These are phyloP conservation scores for Microsporum canis DNA, from an alignment of 2,329 filamentous ascomycete species.

Conservation along the genomic window DNA sequence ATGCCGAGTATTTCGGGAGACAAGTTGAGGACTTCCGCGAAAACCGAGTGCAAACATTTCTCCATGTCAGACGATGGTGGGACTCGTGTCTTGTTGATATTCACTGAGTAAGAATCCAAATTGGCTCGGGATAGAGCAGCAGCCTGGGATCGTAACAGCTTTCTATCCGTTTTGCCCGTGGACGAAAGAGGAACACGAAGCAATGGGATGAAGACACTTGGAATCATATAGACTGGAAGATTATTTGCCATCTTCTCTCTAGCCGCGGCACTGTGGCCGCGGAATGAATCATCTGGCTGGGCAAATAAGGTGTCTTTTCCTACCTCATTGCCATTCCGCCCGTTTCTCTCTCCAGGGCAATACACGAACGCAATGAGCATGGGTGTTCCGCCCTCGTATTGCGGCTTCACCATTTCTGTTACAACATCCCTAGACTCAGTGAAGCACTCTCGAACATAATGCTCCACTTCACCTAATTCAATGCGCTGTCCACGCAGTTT, in stretches of 20 bases:
- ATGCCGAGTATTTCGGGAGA: conserved; percentile 11
- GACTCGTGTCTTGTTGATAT: neutral
- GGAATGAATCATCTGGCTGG: neutral
- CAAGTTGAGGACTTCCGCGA: conserved; percentile 28
- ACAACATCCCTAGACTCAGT: conserved; percentile 4
- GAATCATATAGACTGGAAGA: conserved; percentile 6
- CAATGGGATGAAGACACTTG: conserved; percentile 5
- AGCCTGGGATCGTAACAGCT: conserved; percentile 19
- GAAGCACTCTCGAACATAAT: conserved; percentile 39
- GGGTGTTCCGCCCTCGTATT: conserved; percentile 1
- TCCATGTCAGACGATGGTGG: neutral
- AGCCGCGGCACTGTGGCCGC: neutral
- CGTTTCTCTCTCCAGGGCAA: neutral
- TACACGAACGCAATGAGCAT: conserved; percentile 6
- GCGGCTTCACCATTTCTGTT: conserved; percentile 6
- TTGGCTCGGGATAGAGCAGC: conserved; percentile 14
- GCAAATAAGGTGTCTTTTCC: neutral
- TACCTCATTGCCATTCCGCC: neutral
- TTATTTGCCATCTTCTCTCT: neutral
- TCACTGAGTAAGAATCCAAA: conserved; percentile 6
- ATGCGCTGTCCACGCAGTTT: conserved; percentile 76
- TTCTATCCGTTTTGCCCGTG: conserved; percentile 33
- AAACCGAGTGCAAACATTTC: conserved; percentile 15
- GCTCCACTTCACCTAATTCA: conserved; percentile 76
- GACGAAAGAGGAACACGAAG: neutral